Evolutionary conservation across 495 filamentous ascomycete genomes (phyloP), one percentile per base, ranked within the genome.

Genomic region (Clavariopsis aquatica): DNA sequence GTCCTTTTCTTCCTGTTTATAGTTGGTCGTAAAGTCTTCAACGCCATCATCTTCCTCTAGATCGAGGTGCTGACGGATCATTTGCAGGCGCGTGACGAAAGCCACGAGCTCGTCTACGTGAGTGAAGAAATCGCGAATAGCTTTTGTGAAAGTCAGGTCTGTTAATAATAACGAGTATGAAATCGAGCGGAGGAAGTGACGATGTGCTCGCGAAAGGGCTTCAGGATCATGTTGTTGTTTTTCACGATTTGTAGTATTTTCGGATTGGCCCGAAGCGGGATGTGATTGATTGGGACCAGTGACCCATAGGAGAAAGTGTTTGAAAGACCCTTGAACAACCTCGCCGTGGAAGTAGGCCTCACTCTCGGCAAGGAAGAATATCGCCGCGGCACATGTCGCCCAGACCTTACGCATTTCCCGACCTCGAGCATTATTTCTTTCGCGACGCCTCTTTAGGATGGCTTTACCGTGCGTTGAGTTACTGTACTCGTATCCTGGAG

Each of bases 261-360:
- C 17, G 58, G 36, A 24, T 6, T 38, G 20, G 7, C 12, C 34
- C 6, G 52, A 6, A 15, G 28, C 31, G 20, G 8, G 31, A 1
- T 34, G 31, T 4, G 41, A 22, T 19, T 55, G 12, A 3, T 24
- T 19, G 9, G 54, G 49, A 13, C 49, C 43, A 36, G 47, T 55
- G 6, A 78, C 64, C 75, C 90, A 79, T 75, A 79, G 71, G 17
- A 78, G 77, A 49, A 88, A 84, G 60, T 83, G 78, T 47, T 82
- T 78, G 81, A 89, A 96, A 0, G 90, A 88, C 9, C 86, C 86
- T 56, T 87, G 83, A 19, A 96, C 85, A 1, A 97, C 88, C 73
- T 97, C 92, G 2, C 89, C 91, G 71, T 96, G 92, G 64, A 97
- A 87, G 66, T 94, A 97, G 13, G 83, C 85, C 59, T 91, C 88